Percentiles rank a stretch among this genome's conserved stretches.
Evolutionary conservation across 176 grass and related monocot genomes (phyloP).

Genomic region (Oryza meridionalis): DNA sequence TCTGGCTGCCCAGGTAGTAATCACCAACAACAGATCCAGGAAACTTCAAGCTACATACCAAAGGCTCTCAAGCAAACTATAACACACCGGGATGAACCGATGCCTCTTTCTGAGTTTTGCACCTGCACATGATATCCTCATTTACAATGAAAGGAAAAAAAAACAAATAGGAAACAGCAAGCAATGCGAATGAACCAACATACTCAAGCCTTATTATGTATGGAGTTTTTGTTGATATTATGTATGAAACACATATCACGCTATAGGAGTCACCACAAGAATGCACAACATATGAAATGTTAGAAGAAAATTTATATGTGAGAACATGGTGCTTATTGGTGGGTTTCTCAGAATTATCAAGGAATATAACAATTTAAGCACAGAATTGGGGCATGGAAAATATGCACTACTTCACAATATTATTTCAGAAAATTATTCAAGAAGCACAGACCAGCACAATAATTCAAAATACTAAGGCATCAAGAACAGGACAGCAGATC

Average conservation of each 20-base stretch:
- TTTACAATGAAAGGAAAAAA: constrained; percentile 9
- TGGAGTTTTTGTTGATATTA: not conserved
- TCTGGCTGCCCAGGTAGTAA: not conserved
- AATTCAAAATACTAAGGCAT: not conserved
- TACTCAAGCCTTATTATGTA: not conserved
- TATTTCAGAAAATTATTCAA: not conserved
- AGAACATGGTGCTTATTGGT: constrained; percentile 1
- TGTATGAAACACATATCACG: not conserved
- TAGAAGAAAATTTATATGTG: not conserved
- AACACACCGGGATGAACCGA: constrained; percentile 58
- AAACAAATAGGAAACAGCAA: not conserved
- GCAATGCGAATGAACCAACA: not conserved
- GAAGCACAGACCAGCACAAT: not conserved
- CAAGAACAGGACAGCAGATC: not conserved
- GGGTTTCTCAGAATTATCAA: not conserved
- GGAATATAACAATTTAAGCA: not conserved
- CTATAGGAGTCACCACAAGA: not conserved
- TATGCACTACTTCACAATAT: not conserved
- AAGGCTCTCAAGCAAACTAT: constrained; percentile 17
- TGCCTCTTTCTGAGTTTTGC: constrained; percentile 77
- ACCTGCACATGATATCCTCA: constrained; percentile 52
- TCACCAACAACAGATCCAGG: not conserved
- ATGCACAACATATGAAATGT: not conserved
- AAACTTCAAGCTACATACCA: not conserved
- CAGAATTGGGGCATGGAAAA: not conserved